Base-by-base conservation (phyloP, 805 yeast genomes). In the Saccharomycopsis sp. region DNA sequence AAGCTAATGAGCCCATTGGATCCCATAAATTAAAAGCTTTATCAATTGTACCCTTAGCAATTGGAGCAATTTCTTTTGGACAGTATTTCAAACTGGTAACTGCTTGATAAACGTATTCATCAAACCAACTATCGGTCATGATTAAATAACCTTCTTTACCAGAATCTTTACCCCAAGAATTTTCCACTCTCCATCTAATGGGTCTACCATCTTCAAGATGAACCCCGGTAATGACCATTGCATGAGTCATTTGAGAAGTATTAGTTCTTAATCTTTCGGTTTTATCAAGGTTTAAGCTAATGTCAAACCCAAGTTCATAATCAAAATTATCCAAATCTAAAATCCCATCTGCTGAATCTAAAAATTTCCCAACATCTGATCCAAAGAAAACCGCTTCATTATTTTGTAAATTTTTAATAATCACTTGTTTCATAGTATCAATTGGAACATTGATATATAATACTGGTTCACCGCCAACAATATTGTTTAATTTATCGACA, bases 341-440 rank as follows among this genome's bases (percentile, higher is more conserved):
- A 36, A 83, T 59, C 41, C 95, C 95, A 5, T 74, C 57, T 17
- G 56, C 57, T 42, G 67, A 67, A 57, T 78, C 74, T 70, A 69
- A 71, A 60, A 67, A 85, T 56, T 80, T 78, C 19, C 89, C 92
- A n/a, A 88, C 84, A 58, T 85, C 94, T 14, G 88, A 78, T 10
- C 95, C 95, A 54, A 85, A 86, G 64, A 85, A 86, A 5, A 86
- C 84, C 0, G 94, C 80, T 62, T 80, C 80, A 60, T 82, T 77
- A 46, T 65, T 67, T 61, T 79, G 70, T 54, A 85, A 70, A 61
- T 85, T 74, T 52, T 72, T 69, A 29, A 83, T 73, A 21, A 84
- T 82, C 36, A 76, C 66, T 25, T 66, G 52, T 34, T 85, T 73
- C 41, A 85, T 62, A 6, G 63, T 63, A 14, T 70, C 70, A 44